Evolutionary conservation across 2,329 filamentous ascomycete genomes (phyloP), one percentile per base, ranked within the genome.

Genomic region (Stachybotrys echinatus): DNA sequence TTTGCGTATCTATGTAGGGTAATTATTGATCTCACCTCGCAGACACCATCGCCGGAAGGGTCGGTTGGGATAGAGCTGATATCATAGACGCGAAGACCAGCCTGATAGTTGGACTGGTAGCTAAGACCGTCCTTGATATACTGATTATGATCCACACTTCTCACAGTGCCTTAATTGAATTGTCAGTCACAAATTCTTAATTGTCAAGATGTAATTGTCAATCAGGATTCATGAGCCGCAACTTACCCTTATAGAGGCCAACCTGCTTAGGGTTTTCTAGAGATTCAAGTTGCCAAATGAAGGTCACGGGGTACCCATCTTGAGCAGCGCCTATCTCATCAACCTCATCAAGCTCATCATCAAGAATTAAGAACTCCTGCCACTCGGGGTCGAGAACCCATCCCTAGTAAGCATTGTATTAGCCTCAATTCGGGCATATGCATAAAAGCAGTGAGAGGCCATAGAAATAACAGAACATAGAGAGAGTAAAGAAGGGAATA

Each of bases 301-400:
- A 77, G 3, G 74, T 76, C 38, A 71, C 44, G 27, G 44, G 44
- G 27, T 46, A 46, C 23, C 44, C 44, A 23, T 46, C 44, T n/a
- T 34, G 34, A 23, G 44, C 44, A 21, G 44, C 23, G 42, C 10
- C 68, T 10, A 34, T 14, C 10, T 34, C 10, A 14, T 23, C 72
- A 61, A 22, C 58, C 61, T 80, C 77, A 59, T 80, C 76, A 46
- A 73, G 68, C 58, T 79, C 76, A 57, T 79, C 75, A 59, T 79
- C 75, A 19, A 79, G 65, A 22, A 79, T 67, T 47, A 61, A 62
- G 55, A 73, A 73, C 43, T 70, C 64, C 61, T 60, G 70, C 44
- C 44, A 46, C 47, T 67, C 58, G n/a, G 62, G 58, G 61, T 77
- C 69, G 45, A 76, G 66, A 10, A 80, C 65, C n/a, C n/a, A n/a